Percentiles rank a stretch among this genome's conserved stretches.
Evolutionary conservation across 2,329 filamentous ascomycete genomes (phyloP).

Genomic region (Hymenoscyphus fructigenus): DNA sequence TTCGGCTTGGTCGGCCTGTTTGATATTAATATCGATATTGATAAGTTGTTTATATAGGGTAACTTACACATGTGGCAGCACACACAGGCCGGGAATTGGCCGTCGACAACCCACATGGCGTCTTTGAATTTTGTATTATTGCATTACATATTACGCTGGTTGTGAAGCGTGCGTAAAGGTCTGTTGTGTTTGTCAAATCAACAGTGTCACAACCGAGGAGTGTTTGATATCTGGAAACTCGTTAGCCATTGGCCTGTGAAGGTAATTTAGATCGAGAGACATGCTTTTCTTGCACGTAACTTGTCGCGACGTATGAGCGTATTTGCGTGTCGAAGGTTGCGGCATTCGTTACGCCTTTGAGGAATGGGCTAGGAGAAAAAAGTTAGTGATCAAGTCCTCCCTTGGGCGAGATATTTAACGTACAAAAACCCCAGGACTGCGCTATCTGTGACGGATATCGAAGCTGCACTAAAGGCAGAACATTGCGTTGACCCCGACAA

Average conservation of each 20-base stretch:
- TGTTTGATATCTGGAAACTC: constrained; percentile 66
- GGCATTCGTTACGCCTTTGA: constrained; percentile 74
- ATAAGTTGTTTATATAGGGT: constrained; percentile 12
- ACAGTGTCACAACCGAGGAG: constrained; percentile 78
- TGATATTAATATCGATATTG: constrained; percentile 33
- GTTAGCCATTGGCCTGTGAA: constrained; percentile 32
- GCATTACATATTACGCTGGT: constrained; percentile 90
- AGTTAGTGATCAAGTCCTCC: constrained; percentile 21
- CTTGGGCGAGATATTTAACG: constrained; percentile 37
- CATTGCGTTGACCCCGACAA: constrained; percentile 69
- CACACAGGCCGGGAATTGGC: constrained; percentile 73
- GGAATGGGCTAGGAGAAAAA: constrained; percentile 66
- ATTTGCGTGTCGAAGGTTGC: constrained; percentile 77
- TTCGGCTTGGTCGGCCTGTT: constrained; percentile 74
- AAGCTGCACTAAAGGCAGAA: constrained; percentile 69
- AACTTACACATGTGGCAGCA: constrained; percentile 79
- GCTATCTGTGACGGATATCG: constrained; percentile 65
- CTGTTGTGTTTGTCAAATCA: constrained; percentile 73
- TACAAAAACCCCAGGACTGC: constrained; percentile 64
- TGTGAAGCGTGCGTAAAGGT: constrained; percentile 90
- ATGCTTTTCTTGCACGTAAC: constrained; percentile 78
- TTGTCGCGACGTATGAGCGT: constrained; percentile 67
- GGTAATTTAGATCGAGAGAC: constrained; percentile 31
- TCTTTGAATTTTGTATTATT: constrained; percentile 85
- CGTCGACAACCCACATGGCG: constrained; percentile 64